These are phyloP conservation scores for Candida yuanshanica DNA, from an alignment of 805 yeast genomes.

Conservation along the genomic window DNA sequence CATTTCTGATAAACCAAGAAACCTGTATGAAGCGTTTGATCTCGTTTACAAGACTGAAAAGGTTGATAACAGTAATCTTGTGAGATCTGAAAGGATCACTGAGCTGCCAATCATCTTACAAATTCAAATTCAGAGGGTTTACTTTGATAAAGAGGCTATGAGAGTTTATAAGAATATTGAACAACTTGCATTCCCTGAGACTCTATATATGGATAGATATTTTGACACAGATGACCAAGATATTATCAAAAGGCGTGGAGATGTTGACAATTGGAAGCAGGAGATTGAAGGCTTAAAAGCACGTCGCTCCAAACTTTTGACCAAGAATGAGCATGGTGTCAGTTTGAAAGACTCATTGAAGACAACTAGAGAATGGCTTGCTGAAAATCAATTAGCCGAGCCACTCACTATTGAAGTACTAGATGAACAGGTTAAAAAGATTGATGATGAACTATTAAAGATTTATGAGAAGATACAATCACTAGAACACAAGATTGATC, in stretches of 20 bases:
- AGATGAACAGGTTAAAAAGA: slow-evolving; percentile 37
- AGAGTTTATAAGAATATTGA: slow-evolving; percentile 79
- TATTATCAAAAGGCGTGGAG: slow-evolving; percentile 45
- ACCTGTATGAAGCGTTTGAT: slow-evolving; percentile 87
- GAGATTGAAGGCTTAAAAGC: slow-evolving; percentile 39
- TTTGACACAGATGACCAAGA: slow-evolving; percentile 58
- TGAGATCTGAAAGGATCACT: slow-evolving; percentile 65
- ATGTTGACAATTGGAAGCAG: slow-evolving; percentile 56
- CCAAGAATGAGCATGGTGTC: slow-evolving; percentile 44
- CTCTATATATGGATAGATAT: slow-evolving; percentile 82
- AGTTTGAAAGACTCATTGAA: slow-evolving; percentile 46
- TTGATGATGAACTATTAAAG: slow-evolving; percentile 40
- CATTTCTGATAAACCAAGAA: slow-evolving; percentile 82
- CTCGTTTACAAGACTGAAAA: slow-evolving; percentile 72
- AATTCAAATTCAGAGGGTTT: slow-evolving; percentile 90
- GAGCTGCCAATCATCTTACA: slow-evolving; percentile 79
- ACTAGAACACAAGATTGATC: slow-evolving; percentile 44
- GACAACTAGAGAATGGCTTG: slow-evolving; percentile 53
- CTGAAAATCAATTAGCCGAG: slow-evolving; percentile 33
- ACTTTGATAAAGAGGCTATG: slow-evolving; percentile 68
- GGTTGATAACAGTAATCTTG: slow-evolving; percentile 61
- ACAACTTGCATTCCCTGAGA: slow-evolving; percentile 75
- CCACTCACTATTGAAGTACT: slow-evolving; percentile 44
- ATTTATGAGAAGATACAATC: slow-evolving; percentile 37
- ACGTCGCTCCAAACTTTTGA: slow-evolving; percentile 37